Evolutionary conservation across 176 grass and related monocot species (phyloP).

Genomic region (sorghum (Sorghum bicolor)): Sorghum_bicolor_NCBIv3 NC_012875.2:58423001-58423500

Average conservation of each 20-base stretch:
- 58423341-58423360: neutral
- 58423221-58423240: neutral
- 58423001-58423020: neutral
- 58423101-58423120: neutral
- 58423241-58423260: neutral
- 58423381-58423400: neutral
- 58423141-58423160: neutral
- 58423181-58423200: neutral
- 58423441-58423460: constrained; percentile 3
- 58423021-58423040: neutral
- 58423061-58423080: neutral
- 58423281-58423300: neutral
- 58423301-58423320: neutral
- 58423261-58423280: constrained; percentile 13
- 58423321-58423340: neutral
- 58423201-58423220: neutral
- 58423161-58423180: neutral
- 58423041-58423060: neutral
- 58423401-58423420: neutral
- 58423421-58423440: neutral
- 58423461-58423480: constrained; percentile 9
- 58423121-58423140: constrained; percentile 7
- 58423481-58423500: constrained; percentile 85
- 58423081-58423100: neutral
- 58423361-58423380: neutral